Evolutionary conservation across 1,284 basidiomycete genomes (phyloP).

Genomic region (Grifola frondosa): DNA sequence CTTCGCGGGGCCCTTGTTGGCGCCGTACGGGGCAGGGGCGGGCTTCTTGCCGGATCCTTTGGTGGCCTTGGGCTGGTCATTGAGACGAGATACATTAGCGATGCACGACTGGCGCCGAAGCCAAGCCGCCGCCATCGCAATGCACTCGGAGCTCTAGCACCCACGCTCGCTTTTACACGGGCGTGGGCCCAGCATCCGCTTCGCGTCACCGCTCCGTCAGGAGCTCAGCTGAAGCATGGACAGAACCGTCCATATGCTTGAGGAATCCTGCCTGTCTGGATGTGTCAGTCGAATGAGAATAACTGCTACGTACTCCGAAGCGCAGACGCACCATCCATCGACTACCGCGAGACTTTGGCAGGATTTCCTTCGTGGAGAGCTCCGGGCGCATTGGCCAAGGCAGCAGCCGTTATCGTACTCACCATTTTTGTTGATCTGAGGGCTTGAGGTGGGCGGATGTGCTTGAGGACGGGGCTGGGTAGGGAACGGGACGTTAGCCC

Average conservation of each 20-base stretch:
- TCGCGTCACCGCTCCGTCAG: conserved; percentile 28
- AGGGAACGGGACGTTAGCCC: conserved; percentile 8
- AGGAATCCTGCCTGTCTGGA: conserved; percentile 19
- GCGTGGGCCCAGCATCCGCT: conserved; percentile 47
- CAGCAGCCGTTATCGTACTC: conserved; percentile 29
- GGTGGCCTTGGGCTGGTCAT: conserved; percentile 84
- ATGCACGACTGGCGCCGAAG: no score
- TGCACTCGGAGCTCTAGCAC: conserved; percentile 74
- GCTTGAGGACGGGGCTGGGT: conserved; percentile 38
- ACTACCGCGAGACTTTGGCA: conserved; percentile 13
- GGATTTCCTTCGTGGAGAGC: conserved; percentile 36
- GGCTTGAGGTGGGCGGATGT: conserved; percentile 23
- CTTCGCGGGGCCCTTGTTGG: conserved; percentile 69
- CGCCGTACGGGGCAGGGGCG: conserved; percentile 73
- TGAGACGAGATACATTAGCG: conserved; percentile 74
- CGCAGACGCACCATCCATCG: conserved; percentile 57
- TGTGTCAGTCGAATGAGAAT: conserved; percentile 10
- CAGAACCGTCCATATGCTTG: conserved; percentile 22
- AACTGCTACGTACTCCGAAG: conserved; percentile 39
- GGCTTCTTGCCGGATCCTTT: conserved; percentile 73
- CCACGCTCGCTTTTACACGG: conserved; percentile 21
- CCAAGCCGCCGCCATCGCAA: conserved; percentile 37
- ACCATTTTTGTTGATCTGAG: conserved; percentile 44
- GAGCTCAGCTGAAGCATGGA: conserved; percentile 30
- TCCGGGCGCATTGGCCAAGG: conserved; percentile 31